phyloP scores from a whole-genome alignment of 179 eudicot species.

The Drosera spatulata region DNA sequence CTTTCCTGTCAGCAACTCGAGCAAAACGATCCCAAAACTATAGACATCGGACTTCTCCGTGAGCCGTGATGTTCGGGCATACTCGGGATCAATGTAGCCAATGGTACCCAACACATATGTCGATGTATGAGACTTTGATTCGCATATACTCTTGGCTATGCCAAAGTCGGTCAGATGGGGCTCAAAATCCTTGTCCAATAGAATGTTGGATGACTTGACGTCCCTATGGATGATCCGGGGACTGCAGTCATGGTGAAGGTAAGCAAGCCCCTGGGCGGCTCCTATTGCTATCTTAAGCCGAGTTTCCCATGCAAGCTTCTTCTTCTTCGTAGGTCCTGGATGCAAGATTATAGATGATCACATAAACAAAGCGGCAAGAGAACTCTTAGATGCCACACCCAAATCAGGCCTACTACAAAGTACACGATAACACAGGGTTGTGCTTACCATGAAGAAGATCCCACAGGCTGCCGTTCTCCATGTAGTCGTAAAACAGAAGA shows the following conservation, averaged over 20 bases:
- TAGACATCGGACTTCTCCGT: no score
- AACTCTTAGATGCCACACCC: no score
- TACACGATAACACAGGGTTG: not conserved
- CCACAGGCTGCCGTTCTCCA: conserved; percentile 99
- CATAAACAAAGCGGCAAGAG: no score
- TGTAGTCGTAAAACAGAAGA: conserved; percentile 92
- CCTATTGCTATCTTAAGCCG: conserved; percentile 84
- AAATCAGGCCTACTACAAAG: no score
- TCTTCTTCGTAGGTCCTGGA: conserved; percentile 70
- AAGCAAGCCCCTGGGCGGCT: conserved; percentile 88
- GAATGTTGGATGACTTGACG: conserved; percentile 89
- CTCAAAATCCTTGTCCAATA: conserved; percentile 85
- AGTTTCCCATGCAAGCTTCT: conserved; percentile 85
- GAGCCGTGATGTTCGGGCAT: conserved; percentile 82
- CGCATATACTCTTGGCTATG: conserved; percentile 79
- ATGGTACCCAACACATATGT: conserved; percentile 96
- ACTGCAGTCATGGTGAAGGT: conserved; percentile 95
- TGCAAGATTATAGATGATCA: no score
- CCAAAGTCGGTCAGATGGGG: conserved; percentile 97
- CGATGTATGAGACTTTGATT: conserved; percentile 77
- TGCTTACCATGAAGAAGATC: conserved; percentile 89
- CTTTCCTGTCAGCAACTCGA: conserved; percentile 59
- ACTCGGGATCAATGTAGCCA: conserved; percentile 96
- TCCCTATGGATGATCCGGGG: conserved; percentile 96
- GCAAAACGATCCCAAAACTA: no score